phyloP scores from a whole-genome alignment of 1,284 basidiomycete genomes.

The Meira miltonrushii region DNA sequence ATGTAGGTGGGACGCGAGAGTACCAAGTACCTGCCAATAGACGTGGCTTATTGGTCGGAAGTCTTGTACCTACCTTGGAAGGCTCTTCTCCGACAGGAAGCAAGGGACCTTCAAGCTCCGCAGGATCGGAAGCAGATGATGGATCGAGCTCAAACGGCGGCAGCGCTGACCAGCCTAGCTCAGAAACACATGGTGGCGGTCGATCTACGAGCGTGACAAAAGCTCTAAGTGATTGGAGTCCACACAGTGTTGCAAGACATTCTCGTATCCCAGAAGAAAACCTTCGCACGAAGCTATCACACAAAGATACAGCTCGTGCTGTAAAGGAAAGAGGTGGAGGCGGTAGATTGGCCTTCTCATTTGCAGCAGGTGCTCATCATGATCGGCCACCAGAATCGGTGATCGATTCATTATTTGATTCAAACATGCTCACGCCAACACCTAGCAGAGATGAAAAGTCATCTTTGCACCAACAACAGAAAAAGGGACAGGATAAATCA shows the following conservation, averaged over 20 bases:
- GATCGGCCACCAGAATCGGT: slow-evolving; percentile 32
- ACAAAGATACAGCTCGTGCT: slow-evolving; percentile 10
- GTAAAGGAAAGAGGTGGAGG: slow-evolving; percentile 12
- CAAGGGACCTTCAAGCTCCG: neutral
- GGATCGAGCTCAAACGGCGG: slow-evolving; percentile 2
- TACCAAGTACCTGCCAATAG: slow-evolving; percentile 58
- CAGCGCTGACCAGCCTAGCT: neutral
- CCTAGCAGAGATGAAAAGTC: slow-evolving; percentile 9
- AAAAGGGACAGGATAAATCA: too few species aligned
- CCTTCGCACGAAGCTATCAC: slow-evolving; percentile 13
- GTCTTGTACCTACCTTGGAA: slow-evolving; percentile 14
- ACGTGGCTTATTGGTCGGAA: slow-evolving; percentile 31
- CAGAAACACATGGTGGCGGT: neutral
- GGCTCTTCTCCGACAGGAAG: neutral
- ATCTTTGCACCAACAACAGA: too few species aligned
- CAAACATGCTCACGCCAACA: slow-evolving; percentile 11
- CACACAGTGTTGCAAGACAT: slow-evolving; percentile 21
- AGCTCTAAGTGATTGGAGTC: slow-evolving; percentile 14
- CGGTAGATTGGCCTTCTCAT: slow-evolving; percentile 10
- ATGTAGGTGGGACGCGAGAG: slow-evolving; percentile 60
- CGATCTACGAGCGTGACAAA: neutral
- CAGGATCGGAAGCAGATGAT: neutral
- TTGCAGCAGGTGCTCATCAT: slow-evolving; percentile 19
- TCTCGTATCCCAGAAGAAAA: slow-evolving; percentile 26
- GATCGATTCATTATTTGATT: slow-evolving; percentile 34